A percentile compares a stretch with the other conserved stretches of the same genome.
These are phyloP conservation scores for Torulaspora maleeae DNA, from an alignment of 805 yeast species.

Conservation along the genomic window DNA sequence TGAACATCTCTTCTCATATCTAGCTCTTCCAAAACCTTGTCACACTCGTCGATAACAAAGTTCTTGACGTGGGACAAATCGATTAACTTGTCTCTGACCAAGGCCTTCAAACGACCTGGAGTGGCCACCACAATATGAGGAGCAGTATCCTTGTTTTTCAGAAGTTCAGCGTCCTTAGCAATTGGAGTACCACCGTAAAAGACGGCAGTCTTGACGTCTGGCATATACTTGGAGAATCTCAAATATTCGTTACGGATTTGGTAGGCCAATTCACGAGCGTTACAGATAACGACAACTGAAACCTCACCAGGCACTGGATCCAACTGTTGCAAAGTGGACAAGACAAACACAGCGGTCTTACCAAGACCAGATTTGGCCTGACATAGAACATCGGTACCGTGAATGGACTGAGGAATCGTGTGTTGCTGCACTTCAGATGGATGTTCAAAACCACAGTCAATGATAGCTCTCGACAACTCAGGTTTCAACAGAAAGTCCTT, in stretches of 20 bases:
- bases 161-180: constrained; percentile 75
- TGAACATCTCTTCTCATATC: constrained; percentile 99
- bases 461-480: constrained; percentile 93
- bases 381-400: constrained; percentile 96
- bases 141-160: constrained; percentile 87
- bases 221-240: constrained; percentile 97
- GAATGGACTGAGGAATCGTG: constrained; percentile 95
- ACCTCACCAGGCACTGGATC: constrained; percentile 98
- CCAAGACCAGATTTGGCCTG: constrained; percentile 99
- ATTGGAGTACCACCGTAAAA: constrained; percentile 95
- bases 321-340: constrained; percentile 92
- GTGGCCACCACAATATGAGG: constrained; percentile 98
- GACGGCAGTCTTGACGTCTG: constrained; percentile 94
- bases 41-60: constrained; percentile 97
- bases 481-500: constrained; percentile 96
- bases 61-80: constrained; percentile 86
- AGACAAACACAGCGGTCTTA: constrained; percentile 96
- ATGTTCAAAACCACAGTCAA: constrained; percentile 99
- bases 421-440: constrained; percentile 99
- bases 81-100: constrained; percentile 85
- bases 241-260: constrained; percentile 97
- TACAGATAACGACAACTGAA: constrained; percentile 90
- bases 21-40: constrained; percentile 84
- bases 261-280: constrained; percentile 97
- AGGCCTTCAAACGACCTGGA: constrained; percentile 94